A percentile compares a stretch with the other conserved stretches of the same genome.
Conservation (phyloP, 2,329 filamentous ascomycete species). For the Fusarium duplospermum region DNA sequence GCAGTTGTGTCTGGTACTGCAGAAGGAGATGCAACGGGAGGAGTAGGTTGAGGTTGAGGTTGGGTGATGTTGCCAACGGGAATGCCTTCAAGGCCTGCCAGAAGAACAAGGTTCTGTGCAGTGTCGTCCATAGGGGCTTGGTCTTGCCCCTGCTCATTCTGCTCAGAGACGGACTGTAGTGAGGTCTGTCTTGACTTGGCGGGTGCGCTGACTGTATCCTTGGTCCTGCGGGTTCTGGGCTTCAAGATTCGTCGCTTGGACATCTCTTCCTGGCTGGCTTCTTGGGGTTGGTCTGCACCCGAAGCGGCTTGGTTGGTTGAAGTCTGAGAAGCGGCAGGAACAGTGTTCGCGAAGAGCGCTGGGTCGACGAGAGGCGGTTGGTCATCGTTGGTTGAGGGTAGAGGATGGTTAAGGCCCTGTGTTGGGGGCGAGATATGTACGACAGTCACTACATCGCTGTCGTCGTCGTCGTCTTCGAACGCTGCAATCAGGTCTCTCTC, state of each 20-base stretch:
- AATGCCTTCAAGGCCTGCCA: background rate
- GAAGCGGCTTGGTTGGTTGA: background rate
- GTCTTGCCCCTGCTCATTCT: background rate
- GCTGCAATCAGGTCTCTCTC: background rate
- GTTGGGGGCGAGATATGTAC: background rate
- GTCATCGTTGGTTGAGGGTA: background rate
- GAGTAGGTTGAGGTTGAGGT: background rate
- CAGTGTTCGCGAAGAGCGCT: background rate
- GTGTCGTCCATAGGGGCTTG: background rate
- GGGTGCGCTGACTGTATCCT: background rate
- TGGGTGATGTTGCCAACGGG: background rate
- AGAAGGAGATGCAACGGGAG: background rate
- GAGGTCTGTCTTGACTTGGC: background rate
- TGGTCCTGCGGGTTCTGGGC: background rate
- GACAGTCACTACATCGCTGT: background rate
- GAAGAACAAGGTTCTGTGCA: background rate
- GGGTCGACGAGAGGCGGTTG: background rate
- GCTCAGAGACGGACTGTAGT: background rate
- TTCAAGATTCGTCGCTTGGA: constrained; percentile 11
- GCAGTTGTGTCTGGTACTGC: background rate
- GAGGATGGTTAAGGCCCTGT: background rate
- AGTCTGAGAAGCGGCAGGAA: background rate
- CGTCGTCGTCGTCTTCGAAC: background rate
- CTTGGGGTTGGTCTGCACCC: background rate
- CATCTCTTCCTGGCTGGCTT: constrained; percentile 13